Conservation (phyloP, 2,329 filamentous ascomycete genomes). For the Chrysoporthe cubensis region DNA sequence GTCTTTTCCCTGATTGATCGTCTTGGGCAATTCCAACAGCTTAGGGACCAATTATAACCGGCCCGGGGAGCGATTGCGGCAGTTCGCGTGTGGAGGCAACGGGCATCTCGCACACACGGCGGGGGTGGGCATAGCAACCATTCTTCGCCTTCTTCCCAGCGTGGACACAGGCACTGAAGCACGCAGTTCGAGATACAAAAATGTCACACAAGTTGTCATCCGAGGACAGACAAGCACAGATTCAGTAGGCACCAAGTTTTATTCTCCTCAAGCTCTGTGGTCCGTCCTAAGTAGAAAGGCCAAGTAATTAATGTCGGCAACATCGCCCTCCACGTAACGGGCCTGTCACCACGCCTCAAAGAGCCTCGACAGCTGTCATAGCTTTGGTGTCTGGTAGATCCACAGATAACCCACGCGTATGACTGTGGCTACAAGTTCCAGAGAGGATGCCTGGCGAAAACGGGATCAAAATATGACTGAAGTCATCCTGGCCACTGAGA, state of each 20-base stretch:
- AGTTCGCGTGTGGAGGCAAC: not conserved
- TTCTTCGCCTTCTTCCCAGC: not conserved
- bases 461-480: not conserved
- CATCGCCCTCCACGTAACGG: not conserved
- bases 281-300: not conserved
- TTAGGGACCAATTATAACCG: not conserved
- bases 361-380: not conserved
- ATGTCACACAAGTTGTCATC: not conserved
- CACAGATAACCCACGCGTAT: not conserved
- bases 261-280: not conserved
- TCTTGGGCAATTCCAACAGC: not conserved
- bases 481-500: not conserved
- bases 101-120: not conserved
- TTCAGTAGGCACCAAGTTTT: too few relatives aligned
- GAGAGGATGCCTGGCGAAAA: not conserved
- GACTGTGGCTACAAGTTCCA: not conserved
- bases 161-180: not conserved
- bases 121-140: not conserved
- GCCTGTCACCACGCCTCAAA: not conserved
- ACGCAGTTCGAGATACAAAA: not conserved
- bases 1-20: not conserved
- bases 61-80: constrained; percentile 4
- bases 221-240: too few relatives aligned
- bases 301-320: too few relatives aligned
- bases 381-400: not conserved